Evolutionary conservation across 768 basidiomycete genomes (phyloP), one percentile per base, ranked within the genome.

Genomic region (Strobilomyces dryophilus): DNA sequence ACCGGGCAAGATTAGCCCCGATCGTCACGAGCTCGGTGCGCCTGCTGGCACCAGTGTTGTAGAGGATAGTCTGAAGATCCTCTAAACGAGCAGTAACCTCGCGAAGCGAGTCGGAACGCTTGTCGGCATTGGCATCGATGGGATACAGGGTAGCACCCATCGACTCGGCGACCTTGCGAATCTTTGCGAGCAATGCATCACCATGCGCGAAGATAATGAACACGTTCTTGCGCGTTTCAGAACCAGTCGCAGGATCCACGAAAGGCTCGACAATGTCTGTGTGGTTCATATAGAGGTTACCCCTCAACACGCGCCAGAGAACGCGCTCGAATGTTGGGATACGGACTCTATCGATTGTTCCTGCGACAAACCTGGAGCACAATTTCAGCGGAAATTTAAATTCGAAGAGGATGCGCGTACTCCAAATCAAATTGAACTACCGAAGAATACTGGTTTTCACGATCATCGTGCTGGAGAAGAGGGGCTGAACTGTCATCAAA

Each of bases 201-300:
- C 97, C 97, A 61, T 99, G 95, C 0, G 97, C 97, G 62, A 99
- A 99, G 66, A 99, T 98, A 74, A 99, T 95, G 76, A 99, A 99
- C 37, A 98, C 97, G 63, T 98, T 94, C 81, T 98, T 99, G 75
- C 89, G 83, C 20, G 89, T 89, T 74, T 95, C 90, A 18, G 73
- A 75, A 34, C 87, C 88, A 0, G 90, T 90, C 20, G 77, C 79
- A 14, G 94, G 89, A 66, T 98, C 92, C 52, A 92, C 78, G 63
- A 98, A 97, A 7, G 92, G 89, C 60, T 95, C 92, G 36, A 81
- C 79, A 61, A 99, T 98, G 71, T 98, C 95, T 49, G 87, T 91
- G 71, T 93, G 88, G 73, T 98, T 99, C 95, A 99, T 98, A 76
- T 95, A 99, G 20, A 99, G 77, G 68, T 99, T 98, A 46, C 97